Percentiles rank a stretch among this genome's conserved stretches.
Evolutionary conservation across 1,284 basidiomycete species (phyloP).

Genomic region (Ceratobasidium sp.): DNA sequence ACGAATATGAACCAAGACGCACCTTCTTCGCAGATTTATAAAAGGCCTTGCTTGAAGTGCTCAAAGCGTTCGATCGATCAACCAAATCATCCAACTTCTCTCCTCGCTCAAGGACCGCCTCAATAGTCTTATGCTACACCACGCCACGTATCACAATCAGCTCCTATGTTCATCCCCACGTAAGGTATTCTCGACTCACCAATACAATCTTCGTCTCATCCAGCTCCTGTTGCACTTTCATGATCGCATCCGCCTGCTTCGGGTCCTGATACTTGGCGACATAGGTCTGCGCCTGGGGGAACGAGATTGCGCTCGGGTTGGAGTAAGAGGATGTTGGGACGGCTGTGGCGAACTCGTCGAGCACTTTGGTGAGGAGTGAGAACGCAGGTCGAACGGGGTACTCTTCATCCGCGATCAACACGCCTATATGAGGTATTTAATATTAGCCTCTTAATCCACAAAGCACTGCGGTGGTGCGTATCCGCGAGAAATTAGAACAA

Average conservation of each 20-base stretch:
- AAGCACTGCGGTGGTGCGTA: background rate
- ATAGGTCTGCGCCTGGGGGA: constrained; percentile 82
- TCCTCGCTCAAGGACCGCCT: constrained; percentile 94
- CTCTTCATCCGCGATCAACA: constrained; percentile 95
- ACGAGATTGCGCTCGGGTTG: constrained; percentile 74
- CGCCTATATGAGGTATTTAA: constrained; percentile 65
- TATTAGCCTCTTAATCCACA: background rate
- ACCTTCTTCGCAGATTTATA: constrained; percentile 96
- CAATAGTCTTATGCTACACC: constrained; percentile 96
- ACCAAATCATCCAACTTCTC: constrained; percentile 98
- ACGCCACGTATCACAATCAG: background rate
- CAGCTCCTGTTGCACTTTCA: constrained; percentile 98
- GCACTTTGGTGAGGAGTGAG: constrained; percentile 92
- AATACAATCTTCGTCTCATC: constrained; percentile 99
- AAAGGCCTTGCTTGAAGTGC: constrained; percentile 93
- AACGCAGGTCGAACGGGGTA: constrained; percentile 98
- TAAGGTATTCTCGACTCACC: constrained; percentile 69
- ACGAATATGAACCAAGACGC: constrained; percentile 51
- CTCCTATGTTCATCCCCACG: background rate
- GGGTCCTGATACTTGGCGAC: constrained; percentile 98
- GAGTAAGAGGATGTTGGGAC: constrained; percentile 77
- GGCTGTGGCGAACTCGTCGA: constrained; percentile 92
- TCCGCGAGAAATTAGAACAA: background rate
- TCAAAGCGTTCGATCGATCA: constrained; percentile 92
- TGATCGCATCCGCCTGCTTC: constrained; percentile 96